phyloP scores from a whole-genome alignment of 106 monocot genomes.

The Dendrobium huoshanense region DNA sequence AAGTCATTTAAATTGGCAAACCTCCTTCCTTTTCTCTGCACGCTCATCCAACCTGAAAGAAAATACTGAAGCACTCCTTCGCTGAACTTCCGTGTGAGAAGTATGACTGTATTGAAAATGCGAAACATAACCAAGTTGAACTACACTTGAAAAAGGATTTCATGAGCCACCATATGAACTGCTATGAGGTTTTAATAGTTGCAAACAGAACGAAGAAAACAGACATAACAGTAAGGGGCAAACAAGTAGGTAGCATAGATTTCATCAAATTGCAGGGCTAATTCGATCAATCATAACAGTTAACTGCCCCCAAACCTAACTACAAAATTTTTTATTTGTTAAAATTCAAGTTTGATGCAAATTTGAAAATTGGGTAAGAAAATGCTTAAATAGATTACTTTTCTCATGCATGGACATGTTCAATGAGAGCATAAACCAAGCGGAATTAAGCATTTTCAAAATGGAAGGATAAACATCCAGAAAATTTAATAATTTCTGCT shows the following conservation, averaged over 20 bases:
- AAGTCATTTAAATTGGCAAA: slow-evolving; percentile 7
- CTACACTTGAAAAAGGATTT: background rate
- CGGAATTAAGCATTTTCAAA: background rate
- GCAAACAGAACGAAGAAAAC: background rate
- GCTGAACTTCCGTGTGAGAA: slow-evolving; percentile 11
- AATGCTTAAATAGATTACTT: no score
- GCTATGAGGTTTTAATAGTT: background rate
- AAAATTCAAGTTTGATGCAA: no score
- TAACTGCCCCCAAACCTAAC: no score
- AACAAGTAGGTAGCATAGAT: no score
- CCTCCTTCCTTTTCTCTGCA: slow-evolving; percentile 94
- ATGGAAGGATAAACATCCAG: background rate
- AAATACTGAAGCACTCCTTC: slow-evolving; percentile 52
- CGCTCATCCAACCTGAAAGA: slow-evolving; percentile 78
- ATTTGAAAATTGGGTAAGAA: no score
- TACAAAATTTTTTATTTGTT: no score
- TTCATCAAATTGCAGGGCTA: no score
- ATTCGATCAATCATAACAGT: no score
- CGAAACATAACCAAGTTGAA: background rate
- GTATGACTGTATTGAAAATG: slow-evolving; percentile 31
- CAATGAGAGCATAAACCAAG: background rate
- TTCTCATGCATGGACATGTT: no score
- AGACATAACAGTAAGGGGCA: no score
- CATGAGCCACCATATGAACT: background rate
- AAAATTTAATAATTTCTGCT: background rate